A percentile compares a stretch with the other conserved stretches of the same genome.
These are phyloP conservation scores for Fraxinus sp. DNA, from an alignment of 305 asterid genomes.

Conservation along the genomic window DNA sequence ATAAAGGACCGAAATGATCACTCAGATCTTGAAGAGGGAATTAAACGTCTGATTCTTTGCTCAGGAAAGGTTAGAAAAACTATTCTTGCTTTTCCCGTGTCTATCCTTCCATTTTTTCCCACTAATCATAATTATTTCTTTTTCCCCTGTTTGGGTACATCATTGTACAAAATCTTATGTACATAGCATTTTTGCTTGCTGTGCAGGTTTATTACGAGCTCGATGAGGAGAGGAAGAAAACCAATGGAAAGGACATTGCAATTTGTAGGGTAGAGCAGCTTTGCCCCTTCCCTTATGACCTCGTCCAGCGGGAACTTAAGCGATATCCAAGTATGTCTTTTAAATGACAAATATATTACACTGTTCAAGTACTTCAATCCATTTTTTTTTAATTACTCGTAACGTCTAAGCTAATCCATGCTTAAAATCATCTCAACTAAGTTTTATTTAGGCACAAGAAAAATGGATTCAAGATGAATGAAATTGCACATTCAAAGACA, in stretches of 20 bases:
- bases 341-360: neutral
- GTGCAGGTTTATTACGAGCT: conserved; percentile 83
- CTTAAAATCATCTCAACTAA: neutral
- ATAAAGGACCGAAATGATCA: conserved; percentile 82
- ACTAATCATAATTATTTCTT: too few relatives aligned
- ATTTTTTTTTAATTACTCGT: neutral
- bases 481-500: neutral
- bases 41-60: conserved; percentile 83
- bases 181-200: neutral
- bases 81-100: conserved; percentile 5
- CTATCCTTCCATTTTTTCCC: neutral
- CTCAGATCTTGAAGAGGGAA: conserved; percentile 83
- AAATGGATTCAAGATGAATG: neutral
- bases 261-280: conserved; percentile 95
- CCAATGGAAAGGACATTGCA: conserved; percentile 66
- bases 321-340: conserved; percentile 78
- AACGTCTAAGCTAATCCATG: neutral
- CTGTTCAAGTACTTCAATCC: neutral
- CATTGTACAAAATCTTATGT: neutral
- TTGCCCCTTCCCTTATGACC: conserved; percentile 93
- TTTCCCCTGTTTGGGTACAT: too few relatives aligned
- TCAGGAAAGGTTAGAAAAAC: conserved; percentile 74
- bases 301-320: conserved; percentile 84
- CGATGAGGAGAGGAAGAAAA: conserved; percentile 72
- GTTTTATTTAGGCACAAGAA: neutral